Evolutionary conservation across 306 rosid species (phyloP).

Genomic region (Spatholobus suberectus): DNA sequence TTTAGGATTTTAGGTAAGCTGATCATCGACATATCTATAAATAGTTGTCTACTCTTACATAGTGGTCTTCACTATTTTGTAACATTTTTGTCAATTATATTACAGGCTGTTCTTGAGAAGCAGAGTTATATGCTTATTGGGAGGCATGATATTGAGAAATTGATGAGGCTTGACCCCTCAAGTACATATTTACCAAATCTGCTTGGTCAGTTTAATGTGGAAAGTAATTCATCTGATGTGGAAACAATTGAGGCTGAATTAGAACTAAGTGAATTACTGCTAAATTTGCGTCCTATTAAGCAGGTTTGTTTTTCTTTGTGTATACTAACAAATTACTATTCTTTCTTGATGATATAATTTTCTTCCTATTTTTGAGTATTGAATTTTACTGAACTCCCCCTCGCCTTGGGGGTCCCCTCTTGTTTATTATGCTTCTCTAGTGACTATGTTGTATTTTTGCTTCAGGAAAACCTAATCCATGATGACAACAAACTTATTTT

Average conservation of each 20-base stretch:
- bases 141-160: constrained; percentile 92
- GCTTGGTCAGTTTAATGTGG: constrained; percentile 57
- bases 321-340: constrained; percentile 18
- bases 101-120: constrained; percentile 99
- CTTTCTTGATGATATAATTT: not conserved
- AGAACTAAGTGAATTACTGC: constrained; percentile 73
- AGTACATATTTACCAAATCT: constrained; percentile 76
- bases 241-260: constrained; percentile 82
- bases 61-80: constrained; percentile 11
- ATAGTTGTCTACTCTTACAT: constrained; percentile 10
- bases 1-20: constrained; percentile 19
- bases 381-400: not conserved
- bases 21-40: constrained; percentile 20
- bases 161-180: constrained; percentile 88
- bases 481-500: constrained; percentile 95
- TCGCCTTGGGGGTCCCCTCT: not conserved
- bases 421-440: constrained; percentile 33
- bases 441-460: constrained; percentile 31
- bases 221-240: constrained; percentile 64
- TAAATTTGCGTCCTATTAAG: constrained; percentile 86
- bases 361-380: not conserved
- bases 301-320: constrained; percentile 65
- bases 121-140: constrained; percentile 99
- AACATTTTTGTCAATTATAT: constrained; percentile 36
- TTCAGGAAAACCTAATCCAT: constrained; percentile 93